These are phyloP conservation scores for Trichocomaceae sp. DNA, from an alignment of 2,329 filamentous ascomycete species.

Conservation along the genomic window DNA sequence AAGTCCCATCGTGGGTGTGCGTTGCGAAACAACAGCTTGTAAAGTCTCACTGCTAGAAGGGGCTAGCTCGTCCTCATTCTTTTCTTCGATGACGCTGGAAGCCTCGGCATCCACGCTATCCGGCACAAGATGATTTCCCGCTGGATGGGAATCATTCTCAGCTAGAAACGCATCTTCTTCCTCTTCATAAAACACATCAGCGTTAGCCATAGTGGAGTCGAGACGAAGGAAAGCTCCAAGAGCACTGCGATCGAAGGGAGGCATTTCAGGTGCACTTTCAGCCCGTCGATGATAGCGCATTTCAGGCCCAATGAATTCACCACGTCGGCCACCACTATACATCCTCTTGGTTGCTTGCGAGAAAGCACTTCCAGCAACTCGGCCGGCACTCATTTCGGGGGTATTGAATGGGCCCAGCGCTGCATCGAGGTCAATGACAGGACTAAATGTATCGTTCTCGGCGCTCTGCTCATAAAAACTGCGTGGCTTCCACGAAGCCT, in stretches of 20 bases:
- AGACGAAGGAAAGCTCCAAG: conserved; percentile 32
- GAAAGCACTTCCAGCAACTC: conserved; percentile 30
- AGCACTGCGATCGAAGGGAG: conserved; percentile 40
- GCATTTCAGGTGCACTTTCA: conserved; percentile 46
- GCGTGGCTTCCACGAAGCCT: conserved; percentile 37
- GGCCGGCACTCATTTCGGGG: conserved; percentile 34
- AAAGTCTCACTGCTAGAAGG: conserved; percentile 15
- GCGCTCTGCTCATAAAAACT: conserved; percentile 39
- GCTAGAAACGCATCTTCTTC: conserved; percentile 45
- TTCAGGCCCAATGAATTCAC: conserved; percentile 42
- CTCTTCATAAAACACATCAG: conserved; percentile 46
- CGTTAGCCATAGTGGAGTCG: conserved; percentile 33
- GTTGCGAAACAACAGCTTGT: conserved; percentile 1
- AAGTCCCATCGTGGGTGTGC: background rate
- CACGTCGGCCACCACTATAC: conserved; percentile 44
- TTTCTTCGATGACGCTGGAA: conserved; percentile 8
- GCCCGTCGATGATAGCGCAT: conserved; percentile 46
- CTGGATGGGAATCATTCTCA: conserved; percentile 22
- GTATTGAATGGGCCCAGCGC: conserved; percentile 90
- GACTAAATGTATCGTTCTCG: conserved; percentile 62
- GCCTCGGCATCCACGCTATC: background rate
- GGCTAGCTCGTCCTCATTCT: conserved; percentile 2
- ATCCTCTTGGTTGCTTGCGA: conserved; percentile 38
- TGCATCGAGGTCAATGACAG: conserved; percentile 89
- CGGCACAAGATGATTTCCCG: background rate